A percentile compares a stretch with the other conserved stretches of the same genome.
Conservation (phyloP, 2,329 filamentous ascomycete genomes). For the Diaporthe ilicicola region DNA sequence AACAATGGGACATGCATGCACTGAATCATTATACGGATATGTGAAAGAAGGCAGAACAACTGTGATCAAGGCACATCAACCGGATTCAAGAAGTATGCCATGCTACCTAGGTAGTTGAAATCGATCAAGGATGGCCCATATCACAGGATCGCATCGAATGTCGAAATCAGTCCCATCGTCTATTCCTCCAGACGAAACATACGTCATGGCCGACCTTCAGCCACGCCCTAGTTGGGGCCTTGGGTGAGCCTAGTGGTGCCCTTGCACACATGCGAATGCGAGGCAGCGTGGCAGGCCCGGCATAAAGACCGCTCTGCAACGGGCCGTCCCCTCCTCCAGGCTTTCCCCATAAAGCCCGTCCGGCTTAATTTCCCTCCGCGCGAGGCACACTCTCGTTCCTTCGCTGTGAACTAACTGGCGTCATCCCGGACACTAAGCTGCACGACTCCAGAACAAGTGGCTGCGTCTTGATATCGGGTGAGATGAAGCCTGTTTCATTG, state of each 20-base stretch:
- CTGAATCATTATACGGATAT: no score
- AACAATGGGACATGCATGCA: no score
- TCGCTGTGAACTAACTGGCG: not conserved
- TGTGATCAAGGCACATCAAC: no score
- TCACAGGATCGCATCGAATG: not conserved
- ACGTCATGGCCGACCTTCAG: not conserved
- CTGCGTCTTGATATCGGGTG: not conserved
- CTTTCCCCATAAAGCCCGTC: not conserved
- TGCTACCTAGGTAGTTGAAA: no score
- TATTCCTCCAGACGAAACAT: not conserved
- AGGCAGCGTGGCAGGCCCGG: not conserved
- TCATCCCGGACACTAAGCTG: not conserved
- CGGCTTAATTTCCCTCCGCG: slow-evolving; percentile 20
- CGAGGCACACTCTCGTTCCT: not conserved
- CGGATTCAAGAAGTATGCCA: no score
- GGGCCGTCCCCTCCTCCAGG: not conserved
- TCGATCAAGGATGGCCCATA: not conserved
- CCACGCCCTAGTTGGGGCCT: not conserved
- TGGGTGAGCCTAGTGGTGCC: not conserved
- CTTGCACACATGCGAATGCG: slow-evolving; percentile 9
- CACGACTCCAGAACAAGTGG: not conserved
- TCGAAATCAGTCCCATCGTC: not conserved
- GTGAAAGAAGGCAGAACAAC: no score
- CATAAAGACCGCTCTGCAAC: not conserved
- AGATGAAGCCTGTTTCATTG: slow-evolving; percentile 23